Evolutionary conservation across 139 green algal species (phyloP).

Genomic region (Closterium sp.): DNA sequence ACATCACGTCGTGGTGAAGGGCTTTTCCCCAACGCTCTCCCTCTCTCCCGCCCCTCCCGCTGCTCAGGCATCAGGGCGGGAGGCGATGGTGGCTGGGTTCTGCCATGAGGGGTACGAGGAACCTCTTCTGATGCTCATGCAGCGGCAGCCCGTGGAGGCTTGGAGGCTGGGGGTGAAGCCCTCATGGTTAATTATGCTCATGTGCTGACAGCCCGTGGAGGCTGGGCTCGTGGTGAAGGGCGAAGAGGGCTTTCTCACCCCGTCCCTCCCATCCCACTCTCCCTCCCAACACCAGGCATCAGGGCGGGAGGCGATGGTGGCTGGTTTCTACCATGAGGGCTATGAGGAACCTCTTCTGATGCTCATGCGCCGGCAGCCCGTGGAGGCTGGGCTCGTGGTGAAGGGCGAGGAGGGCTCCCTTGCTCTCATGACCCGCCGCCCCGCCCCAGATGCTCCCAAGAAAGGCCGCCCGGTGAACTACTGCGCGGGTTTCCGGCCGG

Average conservation of each 20-base stretch:
- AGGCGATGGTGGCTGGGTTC: constrained; percentile 34
- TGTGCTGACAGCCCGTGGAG: not conserved
- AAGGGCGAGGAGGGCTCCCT: constrained; percentile 27
- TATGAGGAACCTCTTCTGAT: constrained; percentile 39
- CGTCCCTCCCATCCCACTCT: not conserved
- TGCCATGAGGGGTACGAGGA: constrained; percentile 38
- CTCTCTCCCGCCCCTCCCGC: too few relatives aligned
- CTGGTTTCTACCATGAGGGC: constrained; percentile 36
- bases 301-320: constrained; percentile 33
- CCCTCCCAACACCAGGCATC: constrained; percentile 3
- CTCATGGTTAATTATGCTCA: too few relatives aligned
- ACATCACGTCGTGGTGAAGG: constrained; percentile 1
- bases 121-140: constrained; percentile 40
- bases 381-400: constrained; percentile 34
- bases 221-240: constrained; percentile 30
- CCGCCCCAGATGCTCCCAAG: not conserved
- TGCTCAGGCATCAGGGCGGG: not conserved
- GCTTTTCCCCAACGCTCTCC: too few relatives aligned
- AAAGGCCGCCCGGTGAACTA: constrained; percentile 30
- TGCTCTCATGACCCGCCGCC: not conserved
- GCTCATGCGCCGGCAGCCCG: constrained; percentile 24
- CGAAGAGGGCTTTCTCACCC: not conserved
- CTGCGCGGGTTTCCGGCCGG: constrained; percentile 28
- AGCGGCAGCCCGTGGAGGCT: not conserved
- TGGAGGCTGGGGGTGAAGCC: not conserved